These are phyloP conservation scores for Logfia minima DNA, from an alignment of 129 eudicot species.

Conservation along the genomic window DNA sequence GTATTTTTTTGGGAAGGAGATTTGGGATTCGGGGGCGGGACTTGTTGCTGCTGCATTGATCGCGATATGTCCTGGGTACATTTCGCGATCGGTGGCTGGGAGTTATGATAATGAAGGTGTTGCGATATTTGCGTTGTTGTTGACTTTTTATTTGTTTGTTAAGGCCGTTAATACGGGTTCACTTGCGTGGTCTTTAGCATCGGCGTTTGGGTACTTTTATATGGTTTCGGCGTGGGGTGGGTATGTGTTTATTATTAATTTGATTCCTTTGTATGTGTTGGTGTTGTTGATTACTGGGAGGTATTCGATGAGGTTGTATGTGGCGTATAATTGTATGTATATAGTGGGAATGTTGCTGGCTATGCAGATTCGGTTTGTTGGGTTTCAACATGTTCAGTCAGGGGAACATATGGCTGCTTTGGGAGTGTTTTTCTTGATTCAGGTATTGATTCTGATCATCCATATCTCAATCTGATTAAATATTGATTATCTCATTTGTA, in stretches of 20 bases:
- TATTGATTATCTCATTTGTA: not conserved
- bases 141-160: conserved; percentile 85
- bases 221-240: conserved; percentile 99
- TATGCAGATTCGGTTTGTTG: conserved; percentile 96
- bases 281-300: conserved; percentile 85
- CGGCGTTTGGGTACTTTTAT: conserved; percentile 90
- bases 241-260: conserved; percentile 89
- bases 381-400: conserved; percentile 92
- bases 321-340: conserved; percentile 91
- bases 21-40: conserved; percentile 96
- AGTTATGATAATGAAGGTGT: conserved; percentile 91
- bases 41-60: conserved; percentile 86
- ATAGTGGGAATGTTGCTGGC: conserved; percentile 94
- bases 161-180: conserved; percentile 96
- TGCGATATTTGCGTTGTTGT: conserved; percentile 85
- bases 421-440: conserved; percentile 98
- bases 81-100: conserved; percentile 93
- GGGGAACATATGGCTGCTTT: conserved; percentile 99
- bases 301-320: conserved; percentile 88
- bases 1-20: conserved; percentile 87
- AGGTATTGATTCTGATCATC: conserved; percentile 42
- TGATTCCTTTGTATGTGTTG: conserved; percentile 78
- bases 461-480: not conserved
- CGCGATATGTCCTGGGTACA: conserved; percentile 94
- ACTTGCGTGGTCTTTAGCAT: conserved; percentile 84